Percentiles rank a stretch among this genome's conserved stretches.
Conservation (phyloP, 2,329 filamentous ascomycete species). For the Pestalotiopsis sp. region DNA sequence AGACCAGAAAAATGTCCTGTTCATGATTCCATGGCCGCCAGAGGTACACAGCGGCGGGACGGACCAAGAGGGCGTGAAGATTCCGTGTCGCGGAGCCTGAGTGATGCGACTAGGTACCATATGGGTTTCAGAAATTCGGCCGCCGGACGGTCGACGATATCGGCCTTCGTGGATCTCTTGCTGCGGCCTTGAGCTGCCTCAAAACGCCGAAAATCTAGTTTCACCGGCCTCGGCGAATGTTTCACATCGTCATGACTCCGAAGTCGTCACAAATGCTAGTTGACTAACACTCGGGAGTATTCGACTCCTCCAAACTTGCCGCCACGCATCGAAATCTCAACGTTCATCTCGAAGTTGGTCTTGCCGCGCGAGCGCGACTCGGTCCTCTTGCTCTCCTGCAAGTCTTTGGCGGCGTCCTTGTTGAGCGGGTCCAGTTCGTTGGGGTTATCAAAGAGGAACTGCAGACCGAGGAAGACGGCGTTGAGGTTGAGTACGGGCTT, state of each 20-base stretch:
- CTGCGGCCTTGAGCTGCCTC: not conserved
- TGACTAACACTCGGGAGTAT: conserved; percentile 82
- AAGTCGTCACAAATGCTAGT: conserved; percentile 20
- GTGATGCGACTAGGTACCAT: not conserved
- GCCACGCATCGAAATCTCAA: conserved; percentile 80
- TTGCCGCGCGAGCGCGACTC: conserved; percentile 36
- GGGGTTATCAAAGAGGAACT: conserved; percentile 97
- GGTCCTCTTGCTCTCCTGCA: conserved; percentile 65
- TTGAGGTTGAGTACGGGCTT: conserved; percentile 97
- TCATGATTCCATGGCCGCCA: not conserved
- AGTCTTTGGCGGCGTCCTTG: conserved; percentile 94
- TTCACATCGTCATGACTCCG: not conserved
- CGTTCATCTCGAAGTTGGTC: conserved; percentile 90
- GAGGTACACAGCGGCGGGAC: not conserved
- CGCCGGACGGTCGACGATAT: not conserved
- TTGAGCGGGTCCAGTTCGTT: conserved; percentile 98
- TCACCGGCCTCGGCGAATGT: not conserved
- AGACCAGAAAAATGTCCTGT: not conserved
- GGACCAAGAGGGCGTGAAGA: not conserved
- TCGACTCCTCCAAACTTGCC: conserved; percentile 71
- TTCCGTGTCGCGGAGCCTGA: not conserved
- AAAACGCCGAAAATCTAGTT: not conserved
- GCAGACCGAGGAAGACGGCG: conserved; percentile 88
- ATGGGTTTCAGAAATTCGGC: not conserved
- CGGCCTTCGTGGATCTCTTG: not conserved